These are phyloP conservation scores for Globisporangium rhizosaccharum DNA, from an alignment of 352 stramenopile species.

Conservation along the genomic window DNA sequence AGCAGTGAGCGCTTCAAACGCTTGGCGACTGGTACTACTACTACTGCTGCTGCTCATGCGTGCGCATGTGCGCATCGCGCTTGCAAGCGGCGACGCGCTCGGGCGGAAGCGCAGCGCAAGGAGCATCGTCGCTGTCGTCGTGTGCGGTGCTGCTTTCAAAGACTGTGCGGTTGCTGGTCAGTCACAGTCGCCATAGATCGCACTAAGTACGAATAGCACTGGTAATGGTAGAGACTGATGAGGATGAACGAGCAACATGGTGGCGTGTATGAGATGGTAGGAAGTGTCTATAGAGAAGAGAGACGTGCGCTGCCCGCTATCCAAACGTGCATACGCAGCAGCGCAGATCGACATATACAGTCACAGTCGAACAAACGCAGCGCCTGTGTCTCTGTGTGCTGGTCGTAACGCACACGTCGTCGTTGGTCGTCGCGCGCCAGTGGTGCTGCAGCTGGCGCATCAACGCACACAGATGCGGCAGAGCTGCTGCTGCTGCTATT, in stretches of 20 bases:
- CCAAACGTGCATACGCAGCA: too few species aligned
- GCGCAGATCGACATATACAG: neutral
- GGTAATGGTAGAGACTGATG: too few species aligned
- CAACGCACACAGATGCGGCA: neutral
- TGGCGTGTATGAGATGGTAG: too few species aligned
- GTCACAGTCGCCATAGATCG: too few species aligned
- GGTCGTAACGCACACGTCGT: too few species aligned
- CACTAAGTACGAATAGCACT: too few species aligned
- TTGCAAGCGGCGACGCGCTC: constrained; percentile 10
- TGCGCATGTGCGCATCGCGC: neutral
- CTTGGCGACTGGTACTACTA: constrained; percentile 16
- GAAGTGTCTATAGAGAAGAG: too few species aligned
- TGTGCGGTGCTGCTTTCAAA: neutral
- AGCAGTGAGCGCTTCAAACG: constrained; percentile 63
- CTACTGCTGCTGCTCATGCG: constrained; percentile 13
- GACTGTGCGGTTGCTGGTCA: neutral
- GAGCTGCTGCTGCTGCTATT: neutral
- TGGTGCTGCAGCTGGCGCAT: neutral
- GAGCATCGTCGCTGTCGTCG: constrained; percentile 6
- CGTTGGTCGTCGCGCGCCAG: too few species aligned
- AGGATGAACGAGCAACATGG: too few species aligned
- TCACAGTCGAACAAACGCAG: neutral
- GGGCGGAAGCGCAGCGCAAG: constrained; percentile 2
- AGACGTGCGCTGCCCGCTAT: too few species aligned
- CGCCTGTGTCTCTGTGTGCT: too few species aligned